phyloP scores from a whole-genome alignment of 371 early-diverging fungal species.

The Apophysomyces trapeziformis region DNA sequence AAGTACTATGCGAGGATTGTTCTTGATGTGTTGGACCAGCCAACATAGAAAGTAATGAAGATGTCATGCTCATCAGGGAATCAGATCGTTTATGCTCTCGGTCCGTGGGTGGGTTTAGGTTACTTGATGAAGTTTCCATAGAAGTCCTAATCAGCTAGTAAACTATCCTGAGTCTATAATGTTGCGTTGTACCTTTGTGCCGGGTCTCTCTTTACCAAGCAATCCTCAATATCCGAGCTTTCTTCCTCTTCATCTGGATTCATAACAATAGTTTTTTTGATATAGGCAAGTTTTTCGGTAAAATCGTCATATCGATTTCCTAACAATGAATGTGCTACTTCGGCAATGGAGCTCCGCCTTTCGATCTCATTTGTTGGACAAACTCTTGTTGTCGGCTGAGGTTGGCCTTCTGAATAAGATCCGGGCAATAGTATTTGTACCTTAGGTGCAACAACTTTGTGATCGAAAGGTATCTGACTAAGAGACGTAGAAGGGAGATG shows the following conservation, averaged over 20 bases:
- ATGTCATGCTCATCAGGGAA: conserved; percentile 2
- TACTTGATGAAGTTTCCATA: background rate
- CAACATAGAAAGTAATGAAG: background rate
- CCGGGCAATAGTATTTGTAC: no score
- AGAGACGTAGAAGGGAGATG: background rate
- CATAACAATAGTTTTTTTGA: conserved; percentile 54
- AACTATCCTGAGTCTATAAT: no score
- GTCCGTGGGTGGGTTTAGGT: background rate
- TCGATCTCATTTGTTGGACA: background rate
- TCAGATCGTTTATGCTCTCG: conserved; percentile 1
- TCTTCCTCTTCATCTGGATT: conserved; percentile 44
- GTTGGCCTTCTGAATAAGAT: background rate
- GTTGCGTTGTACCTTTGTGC: no score
- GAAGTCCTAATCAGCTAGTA: no score
- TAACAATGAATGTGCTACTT: conserved; percentile 41
- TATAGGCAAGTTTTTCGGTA: conserved; percentile 49
- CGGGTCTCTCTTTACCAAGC: background rate
- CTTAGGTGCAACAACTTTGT: no score
- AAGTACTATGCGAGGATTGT: background rate
- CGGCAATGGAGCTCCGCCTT: conserved; percentile 26
- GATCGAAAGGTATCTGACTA: background rate
- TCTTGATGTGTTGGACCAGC: conserved; percentile 8
- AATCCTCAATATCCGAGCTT: conserved; percentile 10
- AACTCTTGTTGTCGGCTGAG: background rate
- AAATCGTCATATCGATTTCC: conserved; percentile 46